Evolutionary conservation across 75 land plant genomes (phyloP).

Genomic region (Sequoia sempervirens): DNA sequence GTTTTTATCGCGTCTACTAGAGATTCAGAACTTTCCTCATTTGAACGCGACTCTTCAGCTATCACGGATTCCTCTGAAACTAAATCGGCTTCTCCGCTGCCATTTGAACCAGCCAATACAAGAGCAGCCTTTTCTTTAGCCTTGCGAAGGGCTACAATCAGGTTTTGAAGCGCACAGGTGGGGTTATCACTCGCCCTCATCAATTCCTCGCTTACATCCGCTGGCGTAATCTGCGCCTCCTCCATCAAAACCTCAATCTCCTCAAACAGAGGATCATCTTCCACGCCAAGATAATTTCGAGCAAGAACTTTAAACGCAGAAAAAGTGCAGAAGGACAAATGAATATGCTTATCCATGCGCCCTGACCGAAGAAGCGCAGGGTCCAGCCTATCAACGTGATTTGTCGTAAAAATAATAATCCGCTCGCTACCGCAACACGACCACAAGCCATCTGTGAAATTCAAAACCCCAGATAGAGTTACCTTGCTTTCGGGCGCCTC

Average conservation of each 20-base stretch:
- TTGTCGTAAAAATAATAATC: conserved; percentile 38
- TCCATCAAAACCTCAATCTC: conserved; percentile 6
- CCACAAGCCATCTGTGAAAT: conserved; percentile 33
- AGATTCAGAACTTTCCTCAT: too few species aligned
- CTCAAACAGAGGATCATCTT: conserved; percentile 12
- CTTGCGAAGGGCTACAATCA: neutral
- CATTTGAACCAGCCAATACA: neutral
- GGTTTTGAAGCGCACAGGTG: neutral
- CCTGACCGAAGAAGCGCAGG: conserved; percentile 35
- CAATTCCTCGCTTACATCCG: conserved; percentile 37
- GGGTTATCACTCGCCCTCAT: conserved; percentile 4
- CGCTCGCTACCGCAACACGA: conserved; percentile 37
- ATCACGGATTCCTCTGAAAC: too few species aligned
- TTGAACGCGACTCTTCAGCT: too few species aligned
- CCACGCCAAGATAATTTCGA: conserved; percentile 23
- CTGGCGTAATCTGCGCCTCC: conserved; percentile 49
- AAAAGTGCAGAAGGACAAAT: conserved; percentile 19
- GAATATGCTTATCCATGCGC: conserved; percentile 30
- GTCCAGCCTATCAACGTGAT: conserved; percentile 35
- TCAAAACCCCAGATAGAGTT: neutral
- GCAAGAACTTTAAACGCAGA: conserved; percentile 30
- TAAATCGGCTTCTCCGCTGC: neutral
- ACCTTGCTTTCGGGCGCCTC: neutral
- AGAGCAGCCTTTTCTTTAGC: neutral
- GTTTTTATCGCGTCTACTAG: too few species aligned